Conservation (phyloP, 2,329 filamentous ascomycete species). For the Alternaria infectoria region DNA sequence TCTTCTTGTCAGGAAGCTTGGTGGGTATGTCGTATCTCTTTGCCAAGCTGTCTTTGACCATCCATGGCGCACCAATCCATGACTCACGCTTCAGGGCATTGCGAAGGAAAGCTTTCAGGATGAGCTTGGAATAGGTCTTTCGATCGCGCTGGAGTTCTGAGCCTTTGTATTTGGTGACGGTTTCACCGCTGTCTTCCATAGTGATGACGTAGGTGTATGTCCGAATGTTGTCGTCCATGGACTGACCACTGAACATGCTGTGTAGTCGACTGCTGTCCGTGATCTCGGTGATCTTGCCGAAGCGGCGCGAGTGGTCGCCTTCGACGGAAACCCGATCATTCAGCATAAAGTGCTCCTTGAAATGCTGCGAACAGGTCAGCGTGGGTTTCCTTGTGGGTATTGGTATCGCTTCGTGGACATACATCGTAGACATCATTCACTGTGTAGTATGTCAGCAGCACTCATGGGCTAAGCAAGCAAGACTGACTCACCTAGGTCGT, state of each 20-base stretch:
- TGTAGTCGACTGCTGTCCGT: constrained; percentile 39
- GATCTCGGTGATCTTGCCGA: constrained; percentile 41
- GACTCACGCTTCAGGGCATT: constrained; percentile 90
- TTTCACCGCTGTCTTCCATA: constrained; percentile 41
- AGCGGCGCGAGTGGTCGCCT: constrained; percentile 33
- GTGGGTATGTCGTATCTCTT: constrained; percentile 86
- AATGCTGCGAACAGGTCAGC: constrained; percentile 33
- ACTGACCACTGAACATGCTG: constrained; percentile 34
- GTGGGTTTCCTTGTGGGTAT: neutral
- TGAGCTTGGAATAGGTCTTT: constrained; percentile 92
- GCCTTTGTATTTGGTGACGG: constrained; percentile 56
- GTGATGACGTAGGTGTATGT: constrained; percentile 42
- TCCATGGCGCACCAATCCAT: constrained; percentile 96
- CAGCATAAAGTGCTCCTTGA: constrained; percentile 43
- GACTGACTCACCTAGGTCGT: constrained; percentile 68
- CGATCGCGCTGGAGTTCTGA: constrained; percentile 81
- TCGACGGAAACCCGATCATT: constrained; percentile 45
- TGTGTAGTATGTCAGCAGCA: constrained; percentile 44
- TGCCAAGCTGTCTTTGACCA: constrained; percentile 87
- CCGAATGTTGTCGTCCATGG: constrained; percentile 37
- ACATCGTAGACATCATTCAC: constrained; percentile 17
- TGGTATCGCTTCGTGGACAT: neutral
- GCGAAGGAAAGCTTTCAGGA: constrained; percentile 92
- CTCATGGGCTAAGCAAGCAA: neutral
- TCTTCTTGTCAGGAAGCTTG: constrained; percentile 68